Evolutionary conservation across 2,329 filamentous ascomycete genomes (phyloP).

Genomic region (Zymoseptoria passerinii): DNA sequence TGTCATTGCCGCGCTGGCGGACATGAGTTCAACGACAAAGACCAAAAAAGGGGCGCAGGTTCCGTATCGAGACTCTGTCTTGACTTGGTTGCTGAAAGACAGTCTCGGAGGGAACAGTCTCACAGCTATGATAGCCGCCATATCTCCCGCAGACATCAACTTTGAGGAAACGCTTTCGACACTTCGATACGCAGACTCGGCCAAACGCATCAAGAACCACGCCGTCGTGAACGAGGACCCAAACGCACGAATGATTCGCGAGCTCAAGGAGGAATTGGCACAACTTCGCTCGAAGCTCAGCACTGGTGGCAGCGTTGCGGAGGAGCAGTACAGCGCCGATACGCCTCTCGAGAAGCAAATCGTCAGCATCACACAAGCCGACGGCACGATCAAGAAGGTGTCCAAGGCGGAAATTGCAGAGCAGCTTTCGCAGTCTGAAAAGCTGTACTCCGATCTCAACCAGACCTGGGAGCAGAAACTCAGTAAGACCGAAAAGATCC

Average conservation of each 20-base stretch:
- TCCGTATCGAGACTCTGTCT: conserved; percentile 90
- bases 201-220: conserved; percentile 99
- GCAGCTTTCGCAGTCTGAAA: conserved; percentile 91
- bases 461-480: conserved; percentile 99
- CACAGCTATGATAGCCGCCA: conserved; percentile 99
- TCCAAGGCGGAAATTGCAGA: conserved; percentile 98
- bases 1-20: conserved; percentile 92
- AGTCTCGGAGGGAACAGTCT: conserved; percentile 96
- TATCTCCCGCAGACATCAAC: conserved; percentile 97
- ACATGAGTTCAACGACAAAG: conserved; percentile 76
- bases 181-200: conserved; percentile 90
- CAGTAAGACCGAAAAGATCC: conserved; percentile 88
- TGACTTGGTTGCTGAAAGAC: conserved; percentile 96
- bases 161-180: conserved; percentile 97
- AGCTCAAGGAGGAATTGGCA: conserved; percentile 88
- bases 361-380: conserved; percentile 80
- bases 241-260: conserved; percentile 96
- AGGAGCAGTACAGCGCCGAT: conserved; percentile 83
- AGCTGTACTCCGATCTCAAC: conserved; percentile 89
- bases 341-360: conserved; percentile 94
- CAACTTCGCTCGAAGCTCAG: conserved; percentile 76
- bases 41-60: conserved; percentile 75
- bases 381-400: conserved; percentile 85
- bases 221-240: conserved; percentile 98
- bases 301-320: conserved; percentile 41